Percentiles rank a stretch among this genome's conserved stretches.
These are phyloP conservation scores for Aspergillus funiculosus DNA, from an alignment of 495 filamentous ascomycete genomes.

Conservation along the genomic window DNA sequence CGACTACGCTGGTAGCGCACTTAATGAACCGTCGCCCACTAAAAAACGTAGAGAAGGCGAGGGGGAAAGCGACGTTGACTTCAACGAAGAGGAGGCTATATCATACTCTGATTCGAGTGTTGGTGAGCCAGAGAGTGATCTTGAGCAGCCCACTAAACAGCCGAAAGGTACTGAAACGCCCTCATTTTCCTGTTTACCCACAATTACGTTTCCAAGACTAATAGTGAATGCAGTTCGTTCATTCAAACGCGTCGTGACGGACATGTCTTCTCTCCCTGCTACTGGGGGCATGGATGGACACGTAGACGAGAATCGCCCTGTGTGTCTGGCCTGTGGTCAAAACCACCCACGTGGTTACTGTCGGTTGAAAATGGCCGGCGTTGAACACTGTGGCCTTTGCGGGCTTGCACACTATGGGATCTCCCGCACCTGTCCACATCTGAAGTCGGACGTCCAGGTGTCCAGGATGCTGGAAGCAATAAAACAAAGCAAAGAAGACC, in stretches of 20 bases:
- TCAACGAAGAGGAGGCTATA: slow-evolving; percentile 16
- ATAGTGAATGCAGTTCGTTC: slow-evolving; percentile 22
- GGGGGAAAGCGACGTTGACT: slow-evolving; percentile 35
- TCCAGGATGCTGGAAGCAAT: slow-evolving; percentile 55
- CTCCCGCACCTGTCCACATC: slow-evolving; percentile 53
- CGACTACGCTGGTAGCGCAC: slow-evolving; percentile 24
- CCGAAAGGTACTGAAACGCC: slow-evolving; percentile 20
- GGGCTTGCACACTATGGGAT: slow-evolving; percentile 59
- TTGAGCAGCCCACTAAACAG: slow-evolving; percentile 10
- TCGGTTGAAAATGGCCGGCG: slow-evolving; percentile 53
- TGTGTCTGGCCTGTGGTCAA: slow-evolving; percentile 52
- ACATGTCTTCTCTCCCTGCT: slow-evolving; percentile 8
- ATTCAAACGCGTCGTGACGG: slow-evolving; percentile 37
- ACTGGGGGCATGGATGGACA: slow-evolving; percentile 43
- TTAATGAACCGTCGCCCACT: slow-evolving; percentile 19
- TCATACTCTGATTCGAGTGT: slow-evolving; percentile 26
- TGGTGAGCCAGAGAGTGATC: slow-evolving; percentile 14
- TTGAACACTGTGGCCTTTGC: slow-evolving; percentile 61
- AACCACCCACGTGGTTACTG: slow-evolving; percentile 53
- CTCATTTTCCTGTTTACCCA: too few relatives aligned
- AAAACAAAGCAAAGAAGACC: slow-evolving; percentile 50
- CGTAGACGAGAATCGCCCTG: slow-evolving; percentile 12
- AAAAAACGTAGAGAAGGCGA: slow-evolving; percentile 24
- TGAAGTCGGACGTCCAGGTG: slow-evolving; percentile 53
- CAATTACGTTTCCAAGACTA: slow-evolving; percentile 1